Evolutionary conservation across 2,329 filamentous ascomycete genomes (phyloP), one percentile per base, ranked within the genome.

Genomic region (Westerdykella aurantiaca): DNA sequence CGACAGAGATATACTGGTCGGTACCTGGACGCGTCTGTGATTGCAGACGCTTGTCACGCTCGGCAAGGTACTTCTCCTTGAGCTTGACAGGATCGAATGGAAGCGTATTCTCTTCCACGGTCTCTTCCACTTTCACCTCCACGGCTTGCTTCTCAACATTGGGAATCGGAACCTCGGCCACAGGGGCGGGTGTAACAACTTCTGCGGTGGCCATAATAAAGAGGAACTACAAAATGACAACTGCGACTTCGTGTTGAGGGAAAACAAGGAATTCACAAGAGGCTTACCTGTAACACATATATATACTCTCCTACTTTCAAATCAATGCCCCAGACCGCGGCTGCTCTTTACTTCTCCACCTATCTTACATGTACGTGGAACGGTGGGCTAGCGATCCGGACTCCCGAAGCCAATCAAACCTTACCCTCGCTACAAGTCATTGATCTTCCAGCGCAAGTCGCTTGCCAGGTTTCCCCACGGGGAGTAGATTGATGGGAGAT

Each of bases 1-100:
- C 53, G 16, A 63, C 47, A 3, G 52, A 34, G 21, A 46, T 54
- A 35, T 63, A 64, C 45, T 64, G 60, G 33, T 61, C 55, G 12
- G 55, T 47, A 14, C 60, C 58, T 3, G 12, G 12, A 12, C 14
- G 12, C 6, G 4, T 33, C 37, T 60, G 48, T 12, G 48, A 45
- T 18, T 56, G 40, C 4, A 64, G 47, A 4, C 61, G 55, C 43
- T 51, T 60, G 47, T 63, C 58, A 18, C 58, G 51, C 46, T 64
- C 60, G 5, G 47, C 49, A 12, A 55, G 43, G 39, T 64, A 64
- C 41, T 57, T 61, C 31, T 50, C 52, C 31, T 55, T 57, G 31
- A 63, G 53, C 12, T 50, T 47, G 2, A 37, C 48, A 10, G 59
- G 55, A 29, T 62, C 54, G 38, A 61, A 62, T 2, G 53, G 38